phyloP scores from a whole-genome alignment of 352 stramenopile species.

The Globisporangium nagaii region DNA sequence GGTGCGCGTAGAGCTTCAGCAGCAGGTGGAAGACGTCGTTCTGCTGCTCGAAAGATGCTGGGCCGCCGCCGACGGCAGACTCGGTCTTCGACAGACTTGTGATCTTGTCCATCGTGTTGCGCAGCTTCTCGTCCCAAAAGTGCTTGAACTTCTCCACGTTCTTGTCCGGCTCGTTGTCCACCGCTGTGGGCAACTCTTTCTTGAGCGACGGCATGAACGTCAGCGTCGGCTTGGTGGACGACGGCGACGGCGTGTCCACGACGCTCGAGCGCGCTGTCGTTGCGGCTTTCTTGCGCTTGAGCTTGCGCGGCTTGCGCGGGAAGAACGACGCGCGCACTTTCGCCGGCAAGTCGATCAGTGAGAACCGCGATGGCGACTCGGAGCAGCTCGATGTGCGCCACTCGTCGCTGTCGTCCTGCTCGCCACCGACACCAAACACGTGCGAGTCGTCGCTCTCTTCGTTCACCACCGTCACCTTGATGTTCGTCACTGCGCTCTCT shows the following conservation, averaged over 20 bases:
- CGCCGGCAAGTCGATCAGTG: conserved; percentile 29
- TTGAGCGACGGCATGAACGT: conserved; percentile 22
- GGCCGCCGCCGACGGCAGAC: neutral
- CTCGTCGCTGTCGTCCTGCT: conserved; percentile 45
- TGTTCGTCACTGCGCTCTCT: neutral
- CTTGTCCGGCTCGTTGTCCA: conserved; percentile 15
- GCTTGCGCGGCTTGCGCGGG: conserved; percentile 15
- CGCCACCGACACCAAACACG: conserved; percentile 5
- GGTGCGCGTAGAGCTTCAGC: conserved; percentile 76
- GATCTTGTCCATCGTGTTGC: conserved; percentile 50
- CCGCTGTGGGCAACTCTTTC: neutral
- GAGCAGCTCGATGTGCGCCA: conserved; percentile 40
- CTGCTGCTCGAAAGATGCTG: conserved; percentile 11
- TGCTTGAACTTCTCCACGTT: conserved; percentile 65
- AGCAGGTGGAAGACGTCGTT: conserved; percentile 68
- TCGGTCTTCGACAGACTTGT: conserved; percentile 22
- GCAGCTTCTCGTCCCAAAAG: conserved; percentile 80
- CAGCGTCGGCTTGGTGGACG: conserved; percentile 9
- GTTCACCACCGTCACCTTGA: neutral
- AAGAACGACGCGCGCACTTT: conserved; percentile 46
- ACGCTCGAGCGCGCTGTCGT: conserved; percentile 9
- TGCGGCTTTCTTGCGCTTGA: conserved; percentile 26
- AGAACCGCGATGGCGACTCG: conserved; percentile 33
- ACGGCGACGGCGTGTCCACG: conserved; percentile 8
- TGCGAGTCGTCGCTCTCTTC: conserved; percentile 4